Evolutionary conservation across 2,329 filamentous ascomycete genomes (phyloP), one percentile per base, ranked within the genome.

Genomic region (Diaporthe capsici): DNA sequence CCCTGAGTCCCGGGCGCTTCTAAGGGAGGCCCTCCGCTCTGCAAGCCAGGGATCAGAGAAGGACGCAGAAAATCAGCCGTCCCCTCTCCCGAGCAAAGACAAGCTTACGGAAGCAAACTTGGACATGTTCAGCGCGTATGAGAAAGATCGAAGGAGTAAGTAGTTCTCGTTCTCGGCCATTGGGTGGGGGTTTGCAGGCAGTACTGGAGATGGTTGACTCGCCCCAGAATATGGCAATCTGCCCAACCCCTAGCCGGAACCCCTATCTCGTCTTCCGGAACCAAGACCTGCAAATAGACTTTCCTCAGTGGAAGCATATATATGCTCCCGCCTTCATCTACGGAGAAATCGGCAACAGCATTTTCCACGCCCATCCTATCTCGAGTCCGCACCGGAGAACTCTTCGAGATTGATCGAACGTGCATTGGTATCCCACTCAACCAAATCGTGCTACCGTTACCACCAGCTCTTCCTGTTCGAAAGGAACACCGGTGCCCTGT

Each of bases 91-190:
- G 47, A 68, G 65, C 34, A 51, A 25, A 25, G 47, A 68, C 49
- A 53, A 7, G 65, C 65, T 68, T 12, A 68, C 65, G 13, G 42
- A 53, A 39, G 65, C 65, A 39, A 68, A 68, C n/a, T 20, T 68
- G 47, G 65, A 37, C 65, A 68, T 68, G 22, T 53, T 68, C 47
- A 51, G 47, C n/a, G 47, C 65, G 12, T 39, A 37, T 20, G 47
- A 68, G 22, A 37, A 42, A 9, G 65, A 37, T 39, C 47, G 5
- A 39, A 53, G 8, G 28, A 53, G 65, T 68, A 28, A 68, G 65
- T 67, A 8, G 9, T 39, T 4, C 12, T 39, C 31, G 1, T 25
- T 39, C 20, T 28, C 28, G 47, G 31, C 13, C 28, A 37, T 25
- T 25, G 12, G 7, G 61, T 67, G 63, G 20, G 13, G 44, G 8